These are phyloP conservation scores for Urtica urens DNA, from an alignment of 306 rosid species.

Conservation along the genomic window DNA sequence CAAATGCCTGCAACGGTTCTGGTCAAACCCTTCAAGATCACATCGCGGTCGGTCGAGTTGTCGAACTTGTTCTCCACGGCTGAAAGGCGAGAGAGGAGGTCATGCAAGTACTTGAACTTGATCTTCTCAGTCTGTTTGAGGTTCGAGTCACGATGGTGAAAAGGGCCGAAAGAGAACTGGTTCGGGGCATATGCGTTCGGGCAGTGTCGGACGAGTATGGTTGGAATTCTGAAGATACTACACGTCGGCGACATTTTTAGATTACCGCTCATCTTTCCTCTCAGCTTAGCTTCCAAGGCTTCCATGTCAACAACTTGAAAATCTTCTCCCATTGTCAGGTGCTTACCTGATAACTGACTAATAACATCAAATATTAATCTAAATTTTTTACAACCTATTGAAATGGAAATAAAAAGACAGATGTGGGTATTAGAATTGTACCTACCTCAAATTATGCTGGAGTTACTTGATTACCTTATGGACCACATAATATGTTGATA, in stretches of 20 bases:
- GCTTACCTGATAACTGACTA: too few species aligned
- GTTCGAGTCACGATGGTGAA: not conserved
- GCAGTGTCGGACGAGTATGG: not conserved
- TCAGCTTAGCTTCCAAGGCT: not conserved
- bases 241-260: not conserved
- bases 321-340: too few species aligned
- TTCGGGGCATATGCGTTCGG: not conserved
- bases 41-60: not conserved
- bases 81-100: not conserved
- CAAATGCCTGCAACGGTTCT: not conserved
- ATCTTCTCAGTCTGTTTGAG: constrained; percentile 6
- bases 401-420: too few species aligned
- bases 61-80: too few species aligned
- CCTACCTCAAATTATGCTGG: too few species aligned
- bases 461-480: too few species aligned
- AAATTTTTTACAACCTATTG: too few species aligned
- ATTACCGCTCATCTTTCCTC: not conserved
- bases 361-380: too few species aligned
- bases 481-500: too few species aligned
- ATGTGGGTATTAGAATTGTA: too few species aligned
- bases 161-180: constrained; percentile 14
- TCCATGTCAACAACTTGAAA: not conserved
- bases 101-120: constrained; percentile 1
- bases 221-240: constrained; percentile 18
- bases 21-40: not conserved